Base-by-base conservation (phyloP, 78 protist species). In the Dictyostelium brefeldianum region DNA sequence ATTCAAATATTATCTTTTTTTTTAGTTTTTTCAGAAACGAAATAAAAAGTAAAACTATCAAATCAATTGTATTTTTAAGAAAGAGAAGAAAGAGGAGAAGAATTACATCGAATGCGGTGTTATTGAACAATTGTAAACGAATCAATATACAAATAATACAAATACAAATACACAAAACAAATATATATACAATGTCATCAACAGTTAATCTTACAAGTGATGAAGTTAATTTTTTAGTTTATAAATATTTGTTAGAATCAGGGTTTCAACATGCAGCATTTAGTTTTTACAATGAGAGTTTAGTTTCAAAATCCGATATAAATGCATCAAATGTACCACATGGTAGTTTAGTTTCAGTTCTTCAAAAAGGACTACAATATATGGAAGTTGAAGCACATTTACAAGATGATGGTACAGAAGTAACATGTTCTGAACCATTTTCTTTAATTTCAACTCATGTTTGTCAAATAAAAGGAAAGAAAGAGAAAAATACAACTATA, bases 221-320 rank as follows among this genome's bases (percentile, higher is more conserved):
- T 59, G 98, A 98, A 94, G 92, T 98, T 48, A 98, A 98, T 83
- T 97, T 73, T 46, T 90, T 98, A 8, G 71, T 98, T 20, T 98
- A 92, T 56, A 83, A 98, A 5, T 98, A 98, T 77, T 78, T 98
- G 36, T 96, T 84, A 9, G 99, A 98, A 83, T 91, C 98, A 4
- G 98, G 99, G 6, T 98, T 98, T 82, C 59, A 36, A 5, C 99
- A 98, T 77, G 22, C 99, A 2, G 98, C 99, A 22, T 98, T 95
- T 95, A 85, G 98, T 1, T 98, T 98, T 46, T 96, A 96, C 4
- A 20, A 91, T 62, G 99, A 98, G 78, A 59, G 95, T 31, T 71
- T 71, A 36, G 70, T 97, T 2, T 53, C 79, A 6, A 77, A 90
- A 77, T 48, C 96, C n/a, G 89, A 80, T 47, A 84, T 97, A 36